Evolutionary conservation across 1,139 yeast genomes (phyloP).

Genomic region (Pneumocystis oryctolagi): DNA sequence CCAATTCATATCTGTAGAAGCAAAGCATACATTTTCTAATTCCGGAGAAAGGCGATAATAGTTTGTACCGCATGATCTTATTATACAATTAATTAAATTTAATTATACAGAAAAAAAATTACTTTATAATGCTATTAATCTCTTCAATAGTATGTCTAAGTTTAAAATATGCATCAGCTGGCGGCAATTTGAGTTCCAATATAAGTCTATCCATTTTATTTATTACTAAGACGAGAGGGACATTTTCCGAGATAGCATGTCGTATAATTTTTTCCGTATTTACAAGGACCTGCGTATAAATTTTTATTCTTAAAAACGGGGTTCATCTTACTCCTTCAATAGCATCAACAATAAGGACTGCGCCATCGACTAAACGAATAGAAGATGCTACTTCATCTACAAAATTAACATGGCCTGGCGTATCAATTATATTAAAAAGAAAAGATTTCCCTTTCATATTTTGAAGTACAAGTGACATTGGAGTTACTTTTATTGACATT

Average conservation of each 20-base stretch:
- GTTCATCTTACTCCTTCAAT: constrained; percentile 49
- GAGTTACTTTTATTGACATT: constrained; percentile 47
- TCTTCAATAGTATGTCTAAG: constrained; percentile 47
- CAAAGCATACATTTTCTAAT: constrained; percentile 52
- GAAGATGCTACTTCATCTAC: constrained; percentile 55
- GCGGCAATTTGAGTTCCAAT: constrained; percentile 62
- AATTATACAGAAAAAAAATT: constrained; percentile 18
- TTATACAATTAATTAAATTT: constrained; percentile 1
- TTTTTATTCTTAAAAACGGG: background rate
- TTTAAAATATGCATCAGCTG: constrained; percentile 58
- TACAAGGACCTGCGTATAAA: constrained; percentile 20
- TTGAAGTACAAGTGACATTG: constrained; percentile 48
- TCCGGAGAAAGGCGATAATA: constrained; percentile 38
- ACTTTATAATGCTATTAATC: constrained; percentile 41
- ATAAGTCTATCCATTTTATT: constrained; percentile 75
- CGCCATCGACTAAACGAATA: constrained; percentile 47
- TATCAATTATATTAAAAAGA: constrained; percentile 52
- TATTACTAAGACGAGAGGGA: constrained; percentile 47
- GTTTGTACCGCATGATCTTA: background rate
- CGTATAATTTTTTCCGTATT: constrained; percentile 37
- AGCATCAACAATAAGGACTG: constrained; percentile 60
- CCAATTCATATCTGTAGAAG: constrained; percentile 48
- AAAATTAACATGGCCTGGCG: constrained; percentile 88
- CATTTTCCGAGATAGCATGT: constrained; percentile 33
- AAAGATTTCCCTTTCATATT: constrained; percentile 42